Evolutionary conservation across 345 rosid species (phyloP).

Genomic region (Brassica rapa): DNA sequence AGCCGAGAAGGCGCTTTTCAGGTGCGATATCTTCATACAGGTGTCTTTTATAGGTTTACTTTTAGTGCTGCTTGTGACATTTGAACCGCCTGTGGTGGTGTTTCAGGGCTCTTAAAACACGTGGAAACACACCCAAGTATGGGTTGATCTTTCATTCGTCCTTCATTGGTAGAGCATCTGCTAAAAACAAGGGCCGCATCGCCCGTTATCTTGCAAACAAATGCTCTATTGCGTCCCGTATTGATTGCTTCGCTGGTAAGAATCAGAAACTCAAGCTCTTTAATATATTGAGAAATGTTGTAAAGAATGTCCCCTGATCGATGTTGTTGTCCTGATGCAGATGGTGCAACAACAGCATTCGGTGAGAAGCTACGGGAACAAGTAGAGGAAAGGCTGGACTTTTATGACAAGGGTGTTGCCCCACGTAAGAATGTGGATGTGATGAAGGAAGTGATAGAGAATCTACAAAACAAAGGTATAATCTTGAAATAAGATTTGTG

Average conservation of each 20-base stretch:
- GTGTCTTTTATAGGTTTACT: not conserved
- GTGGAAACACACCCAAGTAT: conserved; percentile 40
- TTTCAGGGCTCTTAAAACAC: conserved; percentile 86
- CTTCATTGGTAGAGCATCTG: conserved; percentile 92
- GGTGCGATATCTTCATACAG: conserved; percentile 45
- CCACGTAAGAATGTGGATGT: conserved; percentile 98
- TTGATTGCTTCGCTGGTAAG: conserved; percentile 92
- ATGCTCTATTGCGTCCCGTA: conserved; percentile 93
- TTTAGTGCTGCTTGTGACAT: not conserved
- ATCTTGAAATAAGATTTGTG: not conserved
- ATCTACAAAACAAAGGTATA: conserved; percentile 56
- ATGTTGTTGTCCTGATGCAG: conserved; percentile 40
- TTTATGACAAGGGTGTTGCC: conserved; percentile 95
- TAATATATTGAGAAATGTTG: not conserved
- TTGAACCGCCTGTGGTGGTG: not conserved
- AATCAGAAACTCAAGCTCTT: not conserved
- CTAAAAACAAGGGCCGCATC: conserved; percentile 93
- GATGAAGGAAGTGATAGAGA: conserved; percentile 80
- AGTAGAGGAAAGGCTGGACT: conserved; percentile 90
- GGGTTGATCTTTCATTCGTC: conserved; percentile 97
- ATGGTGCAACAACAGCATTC: conserved; percentile 55
- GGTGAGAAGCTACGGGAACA: conserved; percentile 97
- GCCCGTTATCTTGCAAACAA: conserved; percentile 97
- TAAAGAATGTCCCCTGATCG: not conserved
- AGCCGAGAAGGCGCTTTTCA: conserved; percentile 95